A percentile compares a stretch with the other conserved stretches of the same genome.
phyloP scores from a whole-genome alignment of 2,329 filamentous ascomycete genomes.

The Lecanicillium sp. region DNA sequence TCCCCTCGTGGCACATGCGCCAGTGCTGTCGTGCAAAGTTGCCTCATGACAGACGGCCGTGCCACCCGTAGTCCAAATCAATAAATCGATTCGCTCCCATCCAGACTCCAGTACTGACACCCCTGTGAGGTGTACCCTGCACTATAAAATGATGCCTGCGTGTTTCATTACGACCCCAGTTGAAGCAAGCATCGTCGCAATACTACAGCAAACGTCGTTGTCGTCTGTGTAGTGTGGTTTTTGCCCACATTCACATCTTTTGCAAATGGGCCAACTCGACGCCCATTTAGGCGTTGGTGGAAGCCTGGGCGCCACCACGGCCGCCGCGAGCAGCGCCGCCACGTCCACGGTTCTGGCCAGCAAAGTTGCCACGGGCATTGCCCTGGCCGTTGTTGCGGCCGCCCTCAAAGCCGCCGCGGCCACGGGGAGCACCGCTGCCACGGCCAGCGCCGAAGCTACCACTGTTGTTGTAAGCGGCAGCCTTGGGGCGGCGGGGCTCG shows the following conservation, averaged over 20 bases:
- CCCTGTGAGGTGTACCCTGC: neutral
- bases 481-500: slow-evolving; percentile 80
- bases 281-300: slow-evolving; percentile 42
- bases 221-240: neutral
- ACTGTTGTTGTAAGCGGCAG: slow-evolving; percentile 62
- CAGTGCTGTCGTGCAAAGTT: neutral
- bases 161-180: slow-evolving; percentile 1
- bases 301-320: slow-evolving; percentile 50
- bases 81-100: slow-evolving; percentile 15
- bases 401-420: slow-evolving; percentile 67
- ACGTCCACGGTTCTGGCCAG: slow-evolving; percentile 58
- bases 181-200: slow-evolving; percentile 3
- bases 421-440: slow-evolving; percentile 54
- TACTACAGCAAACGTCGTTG: neutral
- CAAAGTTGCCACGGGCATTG: slow-evolving; percentile 62
- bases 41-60: neutral
- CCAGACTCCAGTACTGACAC: slow-evolving; percentile 12
- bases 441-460: slow-evolving; percentile 55
- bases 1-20: neutral
- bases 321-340: slow-evolving; percentile 60
- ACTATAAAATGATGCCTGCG: slow-evolving; percentile 3
- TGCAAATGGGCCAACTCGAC: slow-evolving; percentile 3
- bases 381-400: slow-evolving; percentile 60
- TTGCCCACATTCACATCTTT: neutral
- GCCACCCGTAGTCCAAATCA: slow-evolving; percentile 7